Evolutionary conservation across 805 yeast species (phyloP).

Genomic region (Sugiyamaella floridensis): DNA sequence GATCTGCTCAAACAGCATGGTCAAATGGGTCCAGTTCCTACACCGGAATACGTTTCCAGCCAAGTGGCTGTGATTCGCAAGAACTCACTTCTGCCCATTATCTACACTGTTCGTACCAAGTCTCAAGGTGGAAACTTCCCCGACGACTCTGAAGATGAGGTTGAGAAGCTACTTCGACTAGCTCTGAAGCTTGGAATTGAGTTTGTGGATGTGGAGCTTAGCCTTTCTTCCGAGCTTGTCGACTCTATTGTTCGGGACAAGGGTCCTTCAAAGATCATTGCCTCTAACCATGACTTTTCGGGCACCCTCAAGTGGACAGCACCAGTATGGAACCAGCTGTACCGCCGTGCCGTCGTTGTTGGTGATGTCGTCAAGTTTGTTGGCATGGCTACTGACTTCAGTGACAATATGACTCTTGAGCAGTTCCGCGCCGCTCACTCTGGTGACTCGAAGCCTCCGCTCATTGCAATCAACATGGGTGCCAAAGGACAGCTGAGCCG

Average conservation of each 20-base stretch:
- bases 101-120: conserved; percentile 70
- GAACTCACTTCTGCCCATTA: conserved; percentile 61
- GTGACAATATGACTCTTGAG: conserved; percentile 69
- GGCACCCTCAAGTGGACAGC: conserved; percentile 59
- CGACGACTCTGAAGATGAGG: conserved; percentile 43
- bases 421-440: conserved; percentile 52
- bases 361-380: conserved; percentile 79
- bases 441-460: conserved; percentile 40
- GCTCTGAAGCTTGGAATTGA: conserved; percentile 77
- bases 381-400: conserved; percentile 58
- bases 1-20: conserved; percentile 52
- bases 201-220: conserved; percentile 71
- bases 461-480: conserved; percentile 82
- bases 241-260: conserved; percentile 46
- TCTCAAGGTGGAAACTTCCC: conserved; percentile 81
- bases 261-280: conserved; percentile 65
- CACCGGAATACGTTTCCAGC: conserved; percentile 50
- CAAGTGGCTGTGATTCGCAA: conserved; percentile 68
- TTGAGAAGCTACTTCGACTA: conserved; percentile 46
- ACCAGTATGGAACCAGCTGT: conserved; percentile 69
- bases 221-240: conserved; percentile 52
- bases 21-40: conserved; percentile 22
- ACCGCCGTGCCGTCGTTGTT: conserved; percentile 55
- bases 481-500: conserved; percentile 69
- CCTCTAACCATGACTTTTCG: conserved; percentile 70